Evolutionary conservation across 805 yeast species (phyloP), one percentile per base, ranked within the genome.

Genomic region (Metschnikowia dekortorum): DNA sequence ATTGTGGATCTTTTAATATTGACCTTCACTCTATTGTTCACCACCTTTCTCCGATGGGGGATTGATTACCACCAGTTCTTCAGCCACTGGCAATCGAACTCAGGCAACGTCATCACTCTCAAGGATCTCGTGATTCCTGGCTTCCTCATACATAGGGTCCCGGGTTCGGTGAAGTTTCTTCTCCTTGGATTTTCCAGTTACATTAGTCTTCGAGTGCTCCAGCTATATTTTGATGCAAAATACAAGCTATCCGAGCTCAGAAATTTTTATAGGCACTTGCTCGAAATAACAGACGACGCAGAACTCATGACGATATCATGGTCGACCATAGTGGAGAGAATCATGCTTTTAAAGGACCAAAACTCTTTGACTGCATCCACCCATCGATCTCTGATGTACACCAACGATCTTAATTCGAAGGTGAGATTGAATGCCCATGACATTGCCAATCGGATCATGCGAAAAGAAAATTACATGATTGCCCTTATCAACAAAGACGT

Each of bases 281-380:
- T 92, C 30, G 81, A 81, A 8, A 82, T 92, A 18, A 69, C 83
- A 1, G 94, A 88, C 59, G 83, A 83, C 51, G 62, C 68, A 49
- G 98, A 94, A 60, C 71, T 94, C 52, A 96, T 89, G 73, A 91
- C 98, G 0, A 87, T 94, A 11, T 83, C 96, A 26, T 94, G 99
- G 99, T 87, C 85, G 51, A 81, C 84, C 28, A 85, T 94, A 1
- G 92, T 90, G 11, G 83, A 82, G 48, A 80, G 88, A 40, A 70
- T 94, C 11, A 82, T 89, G 80, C 69, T 78, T 6, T 69, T 94
- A 46, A 81, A 87, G 57, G 90, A 89, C 60, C 89, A 86, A 57
- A 91, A 90, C 67, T 89, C 94, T 6, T 69, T 81, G 22, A 79
- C 86, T 1, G 75, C 85, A 0, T 61, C 68, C 31, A 58, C 57